Base-by-base conservation (phyloP, 306 rosid species). In the Malus asiatica region DNA sequence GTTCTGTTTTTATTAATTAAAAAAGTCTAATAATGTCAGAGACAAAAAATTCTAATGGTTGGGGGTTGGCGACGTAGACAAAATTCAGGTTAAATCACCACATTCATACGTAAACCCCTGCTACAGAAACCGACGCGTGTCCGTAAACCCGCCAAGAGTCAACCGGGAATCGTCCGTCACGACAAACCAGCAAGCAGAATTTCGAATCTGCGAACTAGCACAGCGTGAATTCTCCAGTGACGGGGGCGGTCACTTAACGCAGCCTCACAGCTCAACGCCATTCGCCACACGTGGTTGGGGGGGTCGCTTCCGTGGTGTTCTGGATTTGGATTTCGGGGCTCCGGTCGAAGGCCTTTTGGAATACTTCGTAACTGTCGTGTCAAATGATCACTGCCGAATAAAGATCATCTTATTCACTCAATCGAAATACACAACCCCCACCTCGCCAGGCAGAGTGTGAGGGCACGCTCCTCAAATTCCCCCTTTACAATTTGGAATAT, bases 321-420 rank as follows among this genome's bases (percentile, higher is more conserved):
- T 77, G 77, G 84, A 70, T 76, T 76, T 74, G 81, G 60, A 77
- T 76, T 27, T 73, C 51, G 33, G 84, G 75, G 68, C 40, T 20
- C 71, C 8, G 45, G 71, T 75, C 68, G 61, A 38, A 42, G 72
- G 68, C 72, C 83, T 87, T 85, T 83, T 78, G 66, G 71, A 76
- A 78, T 58, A 81, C 77, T 82, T 74, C 44, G 70, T 83, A 83
- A 82, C 85, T 75, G 82, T 84, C 88, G 81, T 42, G 80, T 86
- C 88, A 84, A 78, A 25, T 53, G 84, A 79, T 84, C 84, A 76
- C 80, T 33, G 74, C 82, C 82, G 73, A 75, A 86, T 74, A 83
- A 83, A 86, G 88, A 87, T 82, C 79, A 77, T 68, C 78, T 81
- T 76, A 32, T 76, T 76, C 81, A 72, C 85, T 63, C 66, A 55